phyloP scores from a whole-genome alignment of 768 basidiomycete genomes.

The Trametes gibbosa region DNA sequence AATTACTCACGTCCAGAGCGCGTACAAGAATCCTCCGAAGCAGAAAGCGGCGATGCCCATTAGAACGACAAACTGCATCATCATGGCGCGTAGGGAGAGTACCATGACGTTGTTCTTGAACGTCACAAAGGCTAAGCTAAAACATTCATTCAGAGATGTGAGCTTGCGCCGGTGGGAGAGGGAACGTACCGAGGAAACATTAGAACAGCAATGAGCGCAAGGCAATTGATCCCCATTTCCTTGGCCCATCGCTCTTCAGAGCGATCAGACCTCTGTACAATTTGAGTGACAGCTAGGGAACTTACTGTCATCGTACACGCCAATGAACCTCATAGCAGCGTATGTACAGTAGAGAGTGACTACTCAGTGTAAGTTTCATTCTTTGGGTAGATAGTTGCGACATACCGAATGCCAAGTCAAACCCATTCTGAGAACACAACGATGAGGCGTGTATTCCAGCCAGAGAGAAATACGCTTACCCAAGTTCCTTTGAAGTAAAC shows the following conservation, averaged over 20 bases:
- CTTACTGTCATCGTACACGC: slow-evolving; percentile 66
- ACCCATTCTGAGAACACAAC: slow-evolving; percentile 64
- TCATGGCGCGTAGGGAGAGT: slow-evolving; percentile 85
- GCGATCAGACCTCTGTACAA: neutral
- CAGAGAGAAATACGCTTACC: slow-evolving; percentile 41
- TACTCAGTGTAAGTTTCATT: slow-evolving; percentile 26
- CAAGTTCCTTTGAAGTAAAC: slow-evolving; percentile 86
- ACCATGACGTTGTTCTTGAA: slow-evolving; percentile 80
- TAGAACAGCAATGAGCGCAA: slow-evolving; percentile 86
- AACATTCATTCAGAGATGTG: neutral
- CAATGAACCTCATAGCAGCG: slow-evolving; percentile 72
- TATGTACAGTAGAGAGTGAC: slow-evolving; percentile 81
- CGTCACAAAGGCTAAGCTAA: slow-evolving; percentile 89
- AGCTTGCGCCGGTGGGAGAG: neutral
- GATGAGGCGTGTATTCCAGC: slow-evolving; percentile 1
- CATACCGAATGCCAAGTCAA: slow-evolving; percentile 86
- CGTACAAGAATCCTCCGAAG: slow-evolving; percentile 91
- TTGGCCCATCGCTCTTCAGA: slow-evolving; percentile 61
- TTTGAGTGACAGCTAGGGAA: neutral
- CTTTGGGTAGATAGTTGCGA: neutral
- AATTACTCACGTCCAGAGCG: slow-evolving; percentile 83
- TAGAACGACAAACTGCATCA: slow-evolving; percentile 80
- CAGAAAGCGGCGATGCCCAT: slow-evolving; percentile 88
- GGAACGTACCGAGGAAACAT: slow-evolving; percentile 75
- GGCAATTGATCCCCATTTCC: slow-evolving; percentile 71